Conservation (phyloP, 1,284 basidiomycete genomes). For the Mycena sp. region DNA sequence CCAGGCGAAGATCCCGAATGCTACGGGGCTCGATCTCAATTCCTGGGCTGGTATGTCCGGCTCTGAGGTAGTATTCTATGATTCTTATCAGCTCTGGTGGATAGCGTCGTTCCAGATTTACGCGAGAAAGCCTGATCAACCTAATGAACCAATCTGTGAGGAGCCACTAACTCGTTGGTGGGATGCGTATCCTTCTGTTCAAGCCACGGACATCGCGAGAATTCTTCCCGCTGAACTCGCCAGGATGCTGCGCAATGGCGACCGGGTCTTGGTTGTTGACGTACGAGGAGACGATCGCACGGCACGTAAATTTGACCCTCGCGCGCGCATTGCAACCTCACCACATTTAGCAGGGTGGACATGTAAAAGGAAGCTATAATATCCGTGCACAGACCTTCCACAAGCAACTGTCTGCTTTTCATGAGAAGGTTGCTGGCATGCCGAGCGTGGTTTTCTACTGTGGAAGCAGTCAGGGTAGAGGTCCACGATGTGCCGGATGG, state of each 20-base stretch:
- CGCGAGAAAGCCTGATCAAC: conserved; percentile 45
- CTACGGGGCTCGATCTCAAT: conserved; percentile 47
- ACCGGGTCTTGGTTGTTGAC: neutral
- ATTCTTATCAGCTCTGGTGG: conserved; percentile 34
- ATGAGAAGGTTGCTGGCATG: neutral
- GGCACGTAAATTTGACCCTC: too few species aligned
- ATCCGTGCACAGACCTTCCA: conserved; percentile 6
- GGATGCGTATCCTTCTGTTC: conserved; percentile 55
- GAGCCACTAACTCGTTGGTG: conserved; percentile 52
- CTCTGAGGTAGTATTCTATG: neutral
- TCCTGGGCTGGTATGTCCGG: conserved; percentile 49
- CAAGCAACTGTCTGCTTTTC: neutral
- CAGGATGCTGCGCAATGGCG: neutral
- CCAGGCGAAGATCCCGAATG: conserved; percentile 11
- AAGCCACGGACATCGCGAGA: neutral
- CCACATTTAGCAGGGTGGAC: neutral
- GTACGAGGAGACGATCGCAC: neutral
- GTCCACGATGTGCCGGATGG: conserved; percentile 13
- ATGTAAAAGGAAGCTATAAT: neutral
- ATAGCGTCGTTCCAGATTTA: conserved; percentile 55
- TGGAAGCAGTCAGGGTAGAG: neutral
- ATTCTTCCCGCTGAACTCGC: conserved; percentile 1
- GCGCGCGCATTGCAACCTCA: too few species aligned
- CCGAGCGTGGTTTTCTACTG: conserved; percentile 5
- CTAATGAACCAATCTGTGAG: neutral